Conservation (phyloP, 805 yeast species). For the Suhomyces xylopsoci region DNA sequence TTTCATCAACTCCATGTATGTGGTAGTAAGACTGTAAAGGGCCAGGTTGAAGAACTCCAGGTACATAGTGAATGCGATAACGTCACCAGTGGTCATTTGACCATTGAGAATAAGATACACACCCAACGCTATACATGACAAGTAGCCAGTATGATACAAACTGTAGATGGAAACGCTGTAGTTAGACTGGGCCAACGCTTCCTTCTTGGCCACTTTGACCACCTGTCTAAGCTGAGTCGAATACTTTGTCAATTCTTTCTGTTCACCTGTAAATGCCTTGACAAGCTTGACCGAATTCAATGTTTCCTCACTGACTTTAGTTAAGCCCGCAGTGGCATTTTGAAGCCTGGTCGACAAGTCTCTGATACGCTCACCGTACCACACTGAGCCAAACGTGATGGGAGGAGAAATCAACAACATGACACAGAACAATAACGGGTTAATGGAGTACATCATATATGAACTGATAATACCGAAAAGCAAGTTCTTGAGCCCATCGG, state of each 20-base stretch:
- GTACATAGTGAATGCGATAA: conserved; percentile 46
- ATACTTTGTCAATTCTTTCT: conserved; percentile 38
- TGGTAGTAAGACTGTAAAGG: conserved; percentile 42
- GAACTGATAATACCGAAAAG: conserved; percentile 41
- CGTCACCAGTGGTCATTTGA: conserved; percentile 47
- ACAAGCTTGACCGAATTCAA: conserved; percentile 41
- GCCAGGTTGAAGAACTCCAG: conserved; percentile 44
- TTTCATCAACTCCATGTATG: conserved; percentile 46
- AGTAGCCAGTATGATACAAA: conserved; percentile 42
- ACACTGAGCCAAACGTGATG: conserved; percentile 42
- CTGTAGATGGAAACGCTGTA: conserved; percentile 42
- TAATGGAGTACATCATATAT: conserved; percentile 44
- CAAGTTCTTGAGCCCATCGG: conserved; percentile 44
- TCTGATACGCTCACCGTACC: conserved; percentile 45
- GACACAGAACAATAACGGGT: conserved; percentile 41
- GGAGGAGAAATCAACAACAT: conserved; percentile 46
- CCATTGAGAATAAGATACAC: conserved; percentile 41
- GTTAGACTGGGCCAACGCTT: conserved; percentile 45
- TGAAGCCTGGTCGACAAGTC: conserved; percentile 39
- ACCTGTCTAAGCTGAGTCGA: conserved; percentile 38
- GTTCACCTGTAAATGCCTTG: conserved; percentile 44
- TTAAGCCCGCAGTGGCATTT: conserved; percentile 44
- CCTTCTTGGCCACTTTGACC: conserved; percentile 40
- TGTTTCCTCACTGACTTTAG: conserved; percentile 44
- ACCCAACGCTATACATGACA: conserved; percentile 42